A percentile compares a stretch with the other conserved stretches of the same genome.
Evolutionary conservation across 2,329 filamentous ascomycete species (phyloP).

Genomic region (Arthrobotrys sinensis): DNA sequence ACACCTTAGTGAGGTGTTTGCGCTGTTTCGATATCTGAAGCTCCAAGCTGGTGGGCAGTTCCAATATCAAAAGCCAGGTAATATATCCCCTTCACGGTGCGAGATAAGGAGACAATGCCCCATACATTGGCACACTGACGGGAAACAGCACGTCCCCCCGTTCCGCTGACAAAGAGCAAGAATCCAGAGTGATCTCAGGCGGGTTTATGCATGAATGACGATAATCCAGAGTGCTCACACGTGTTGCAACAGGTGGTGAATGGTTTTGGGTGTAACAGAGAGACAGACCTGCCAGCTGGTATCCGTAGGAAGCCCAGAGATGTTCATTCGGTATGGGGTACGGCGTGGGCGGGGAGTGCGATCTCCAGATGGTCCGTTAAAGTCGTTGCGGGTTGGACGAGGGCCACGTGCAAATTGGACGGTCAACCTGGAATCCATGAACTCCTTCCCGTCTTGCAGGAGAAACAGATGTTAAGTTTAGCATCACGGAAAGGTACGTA

Average conservation of each 20-base stretch:
- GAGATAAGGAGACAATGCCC: neutral
- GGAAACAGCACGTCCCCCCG: conserved; percentile 36
- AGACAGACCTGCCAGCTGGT: conserved; percentile 99
- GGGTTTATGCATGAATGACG: conserved; percentile 50
- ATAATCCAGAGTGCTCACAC: conserved; percentile 51
- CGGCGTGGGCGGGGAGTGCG: conserved; percentile 87
- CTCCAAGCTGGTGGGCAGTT: conserved; percentile 40
- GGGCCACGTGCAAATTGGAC: conserved; percentile 97
- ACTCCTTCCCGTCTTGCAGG: conserved; percentile 84
- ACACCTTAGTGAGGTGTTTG: conserved; percentile 18
- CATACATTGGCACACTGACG: conserved; percentile 13
- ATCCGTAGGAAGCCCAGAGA: conserved; percentile 95
- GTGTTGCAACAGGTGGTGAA: conserved; percentile 52
- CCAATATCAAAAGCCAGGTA: conserved; percentile 53
- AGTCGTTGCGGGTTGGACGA: conserved; percentile 76
- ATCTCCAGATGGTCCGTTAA: conserved; percentile 73
- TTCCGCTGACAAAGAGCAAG: conserved; percentile 55
- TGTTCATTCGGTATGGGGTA: conserved; percentile 96
- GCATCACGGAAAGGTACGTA: conserved; percentile 57
- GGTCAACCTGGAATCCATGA: conserved; percentile 97
- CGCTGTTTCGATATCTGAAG: conserved; percentile 50
- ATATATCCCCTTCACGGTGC: conserved; percentile 17
- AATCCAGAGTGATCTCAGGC: conserved; percentile 51
- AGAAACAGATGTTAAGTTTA: conserved; percentile 30
- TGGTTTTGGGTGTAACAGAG: conserved; percentile 49